Base-by-base conservation (phyloP, 2,329 filamentous ascomycete genomes). In the Meredithiella fracta region DNA sequence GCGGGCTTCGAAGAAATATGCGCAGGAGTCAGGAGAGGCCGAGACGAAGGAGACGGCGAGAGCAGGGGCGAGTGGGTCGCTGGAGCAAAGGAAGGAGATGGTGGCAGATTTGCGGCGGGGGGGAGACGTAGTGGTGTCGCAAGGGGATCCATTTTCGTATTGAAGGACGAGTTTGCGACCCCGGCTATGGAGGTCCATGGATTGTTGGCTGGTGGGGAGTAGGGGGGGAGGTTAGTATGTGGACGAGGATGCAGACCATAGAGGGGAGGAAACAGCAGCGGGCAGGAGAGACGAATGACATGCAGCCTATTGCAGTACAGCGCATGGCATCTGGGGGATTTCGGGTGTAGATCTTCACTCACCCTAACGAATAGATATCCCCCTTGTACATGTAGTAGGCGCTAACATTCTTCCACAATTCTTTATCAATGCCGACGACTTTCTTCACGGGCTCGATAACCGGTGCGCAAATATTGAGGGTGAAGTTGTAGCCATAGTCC, bases 1-100 rank as follows among this genome's bases (percentile, higher is more conserved):
- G 61, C 91, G 85, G 52, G 90, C 83, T 67, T 97, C 90, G 71
- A 98, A 98, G 69, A 94, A 86, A 70, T 97, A 98, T 29, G 87
- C 81, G 74, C 92, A 98, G 59, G 94, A 84, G 65, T 97, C 90
- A 42, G 86, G 83, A 59, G 90, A 84, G 47, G 73, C 72, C 58
- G 86, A 87, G 58, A 97, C 83, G 66, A 95, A 98, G 20, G 86
- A 88, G 38, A 92, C 74, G 3, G 78, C 77, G 3, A 89, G 83
- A 42, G 78, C 75, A 3, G 79, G 78, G 29, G 75, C 76, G 1
- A 83, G 73, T 1, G 86, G 81, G 63, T 96, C 89, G 60, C 80
- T 80, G 66, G 96, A 90, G 73, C 92, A 98, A 61, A 92, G 83
- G 67, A 97, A 91, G 23, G 89, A 92, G 68, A 98, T 88, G 58